A percentile compares a stretch with the other conserved stretches of the same genome.
Conservation (phyloP, 257 asterid genomes). For the Solanum virginianum region DNA sequence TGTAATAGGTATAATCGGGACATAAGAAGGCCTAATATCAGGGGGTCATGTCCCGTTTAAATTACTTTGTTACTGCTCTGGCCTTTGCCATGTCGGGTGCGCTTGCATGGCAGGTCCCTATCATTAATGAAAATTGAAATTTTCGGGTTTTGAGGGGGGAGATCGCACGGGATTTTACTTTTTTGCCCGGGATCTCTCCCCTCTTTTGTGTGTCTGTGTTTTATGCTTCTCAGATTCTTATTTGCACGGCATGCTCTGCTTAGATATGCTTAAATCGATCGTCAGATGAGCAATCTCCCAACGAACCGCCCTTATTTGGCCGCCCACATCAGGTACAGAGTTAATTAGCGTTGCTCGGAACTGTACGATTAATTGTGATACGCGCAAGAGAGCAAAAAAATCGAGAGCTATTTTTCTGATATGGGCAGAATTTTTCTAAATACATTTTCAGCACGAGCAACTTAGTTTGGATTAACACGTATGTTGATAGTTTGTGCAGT, state of each 20-base stretch:
- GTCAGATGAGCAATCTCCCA: neutral
- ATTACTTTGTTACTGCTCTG: neutral
- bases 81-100: constrained; percentile 33
- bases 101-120: constrained; percentile 33
- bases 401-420: neutral
- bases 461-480: neutral
- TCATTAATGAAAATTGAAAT: neutral
- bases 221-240: neutral
- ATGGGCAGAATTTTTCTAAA: neutral
- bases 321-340: neutral
- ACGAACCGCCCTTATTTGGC: neutral
- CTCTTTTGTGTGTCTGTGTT: neutral
- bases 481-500: neutral
- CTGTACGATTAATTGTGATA: neutral
- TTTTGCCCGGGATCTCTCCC: constrained; percentile 7
- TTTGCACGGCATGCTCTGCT: neutral
- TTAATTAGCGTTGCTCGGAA: neutral
- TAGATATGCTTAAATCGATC: neutral
- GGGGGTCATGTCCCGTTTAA: constrained; percentile 2
- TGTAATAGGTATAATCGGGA: neutral
- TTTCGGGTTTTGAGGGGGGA: constrained; percentile 4
- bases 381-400: neutral
- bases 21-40: neutral
- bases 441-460: neutral
- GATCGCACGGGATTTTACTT: constrained; percentile 8